Evolutionary conservation across 2,329 filamentous ascomycete genomes (phyloP).

Genomic region (Xylaria sp.): DNA sequence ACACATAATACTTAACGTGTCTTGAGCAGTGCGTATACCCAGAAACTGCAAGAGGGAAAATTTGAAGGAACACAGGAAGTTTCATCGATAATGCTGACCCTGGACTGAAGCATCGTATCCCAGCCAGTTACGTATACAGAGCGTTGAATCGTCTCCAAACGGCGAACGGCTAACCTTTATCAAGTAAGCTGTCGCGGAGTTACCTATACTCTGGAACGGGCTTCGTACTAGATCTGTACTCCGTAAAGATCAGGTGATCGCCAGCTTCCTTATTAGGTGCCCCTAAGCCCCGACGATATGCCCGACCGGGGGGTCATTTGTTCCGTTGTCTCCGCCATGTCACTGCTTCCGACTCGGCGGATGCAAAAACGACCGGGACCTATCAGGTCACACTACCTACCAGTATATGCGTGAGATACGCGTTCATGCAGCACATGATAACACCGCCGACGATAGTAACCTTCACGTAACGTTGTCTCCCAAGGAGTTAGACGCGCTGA

Average conservation of each 20-base stretch:
- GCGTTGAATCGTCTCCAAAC: neutral
- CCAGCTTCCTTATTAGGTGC: slow-evolving; percentile 1
- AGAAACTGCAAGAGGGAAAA: no score
- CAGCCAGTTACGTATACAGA: neutral
- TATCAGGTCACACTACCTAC: neutral
- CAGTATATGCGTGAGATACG: neutral
- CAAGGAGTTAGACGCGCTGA: neutral
- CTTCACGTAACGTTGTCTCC: slow-evolving; percentile 1
- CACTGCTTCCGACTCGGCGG: neutral
- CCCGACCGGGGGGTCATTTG: neutral
- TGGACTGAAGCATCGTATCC: neutral
- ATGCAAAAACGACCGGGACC: neutral
- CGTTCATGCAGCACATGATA: neutral
- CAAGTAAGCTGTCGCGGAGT: neutral
- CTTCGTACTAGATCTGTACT: neutral
- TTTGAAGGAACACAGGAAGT: neutral
- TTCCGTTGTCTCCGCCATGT: neutral
- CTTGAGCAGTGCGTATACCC: no score
- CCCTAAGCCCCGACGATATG: neutral
- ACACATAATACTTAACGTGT: no score
- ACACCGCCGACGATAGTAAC: neutral
- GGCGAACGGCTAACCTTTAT: neutral
- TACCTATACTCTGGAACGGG: slow-evolving; percentile 1
- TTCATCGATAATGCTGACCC: neutral
- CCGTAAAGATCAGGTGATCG: neutral